Evolutionary conservation across 2,329 filamentous ascomycete species (phyloP).

Genomic region (Botrytis sinoallii): DNA sequence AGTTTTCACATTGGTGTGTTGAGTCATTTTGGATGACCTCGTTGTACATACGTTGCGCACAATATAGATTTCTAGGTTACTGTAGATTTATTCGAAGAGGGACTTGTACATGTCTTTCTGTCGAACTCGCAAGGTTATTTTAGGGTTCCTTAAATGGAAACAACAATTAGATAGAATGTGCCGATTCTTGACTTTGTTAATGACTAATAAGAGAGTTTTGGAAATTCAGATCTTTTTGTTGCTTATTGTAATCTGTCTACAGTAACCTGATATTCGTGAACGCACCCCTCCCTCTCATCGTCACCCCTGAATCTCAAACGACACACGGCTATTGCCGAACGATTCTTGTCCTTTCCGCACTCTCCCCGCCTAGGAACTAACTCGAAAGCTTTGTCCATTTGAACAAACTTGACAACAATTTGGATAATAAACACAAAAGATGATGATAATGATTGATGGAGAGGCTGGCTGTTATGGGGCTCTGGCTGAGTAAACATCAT

Average conservation of each 20-base stretch:
- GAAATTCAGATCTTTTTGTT: background rate
- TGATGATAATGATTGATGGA: background rate
- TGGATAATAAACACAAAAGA: background rate
- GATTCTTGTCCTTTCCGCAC: background rate
- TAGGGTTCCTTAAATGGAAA: background rate
- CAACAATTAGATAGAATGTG: background rate
- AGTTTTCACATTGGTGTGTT: background rate
- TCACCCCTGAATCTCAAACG: background rate
- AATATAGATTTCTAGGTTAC: background rate
- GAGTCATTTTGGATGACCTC: background rate
- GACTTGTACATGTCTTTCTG: background rate
- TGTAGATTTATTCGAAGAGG: background rate
- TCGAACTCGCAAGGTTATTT: background rate
- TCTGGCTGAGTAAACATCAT: slow-evolving; percentile 12
- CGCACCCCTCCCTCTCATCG: background rate
- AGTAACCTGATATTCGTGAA: background rate
- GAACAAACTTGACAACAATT: background rate
- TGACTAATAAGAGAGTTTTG: background rate
- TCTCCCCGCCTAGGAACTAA: background rate
- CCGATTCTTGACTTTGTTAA: background rate
- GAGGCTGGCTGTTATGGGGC: background rate
- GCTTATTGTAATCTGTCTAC: background rate
- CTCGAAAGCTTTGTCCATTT: background rate
- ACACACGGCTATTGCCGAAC: background rate
- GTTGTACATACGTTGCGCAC: background rate